These are phyloP conservation scores for Suillus placidus DNA, from an alignment of 768 basidiomycete species.

Conservation along the genomic window DNA sequence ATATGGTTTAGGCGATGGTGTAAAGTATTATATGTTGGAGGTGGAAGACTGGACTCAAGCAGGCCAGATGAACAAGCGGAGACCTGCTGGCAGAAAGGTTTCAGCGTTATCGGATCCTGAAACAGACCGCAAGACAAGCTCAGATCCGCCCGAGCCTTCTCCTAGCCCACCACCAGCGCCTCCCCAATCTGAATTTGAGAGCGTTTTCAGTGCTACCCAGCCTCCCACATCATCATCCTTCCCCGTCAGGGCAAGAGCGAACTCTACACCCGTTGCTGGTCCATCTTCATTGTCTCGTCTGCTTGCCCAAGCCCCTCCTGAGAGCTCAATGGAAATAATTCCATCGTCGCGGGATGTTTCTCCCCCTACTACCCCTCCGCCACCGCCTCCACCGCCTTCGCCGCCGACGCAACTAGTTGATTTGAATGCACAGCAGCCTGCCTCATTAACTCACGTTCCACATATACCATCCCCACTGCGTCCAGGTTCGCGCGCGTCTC, in stretches of 20 bases:
- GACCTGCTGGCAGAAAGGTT: conserved; percentile 53
- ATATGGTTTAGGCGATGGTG: conserved; percentile 85
- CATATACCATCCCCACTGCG: conserved; percentile 60
- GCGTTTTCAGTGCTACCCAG: conserved; percentile 65
- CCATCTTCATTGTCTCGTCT: conserved; percentile 81
- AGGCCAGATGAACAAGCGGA: conserved; percentile 59
- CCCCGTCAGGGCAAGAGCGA: conserved; percentile 61
- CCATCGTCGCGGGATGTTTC: conserved; percentile 36
- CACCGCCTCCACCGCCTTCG: conserved; percentile 39
- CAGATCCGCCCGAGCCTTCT: conserved; percentile 29
- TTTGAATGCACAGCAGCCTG: conserved; percentile 26
- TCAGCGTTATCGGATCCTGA: conserved; percentile 43
- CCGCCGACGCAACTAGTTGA: conserved; percentile 22
- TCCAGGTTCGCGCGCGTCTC: conserved; percentile 73
- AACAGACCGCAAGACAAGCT: conserved; percentile 36
- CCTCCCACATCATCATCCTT: conserved; percentile 72
- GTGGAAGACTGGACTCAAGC: conserved; percentile 93
- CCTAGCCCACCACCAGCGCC: conserved; percentile 55
- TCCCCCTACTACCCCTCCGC: conserved; percentile 38
- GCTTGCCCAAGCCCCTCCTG: conserved; percentile 68
- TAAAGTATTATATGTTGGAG: conserved; percentile 92
- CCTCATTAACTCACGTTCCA: conserved; percentile 38
- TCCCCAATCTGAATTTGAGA: conserved; percentile 72
- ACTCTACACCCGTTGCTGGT: conserved; percentile 68
- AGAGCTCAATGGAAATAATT: conserved; percentile 26